Conservation (phyloP, 129 eudicot genomes). For the Pittosporum tobira region DNA sequence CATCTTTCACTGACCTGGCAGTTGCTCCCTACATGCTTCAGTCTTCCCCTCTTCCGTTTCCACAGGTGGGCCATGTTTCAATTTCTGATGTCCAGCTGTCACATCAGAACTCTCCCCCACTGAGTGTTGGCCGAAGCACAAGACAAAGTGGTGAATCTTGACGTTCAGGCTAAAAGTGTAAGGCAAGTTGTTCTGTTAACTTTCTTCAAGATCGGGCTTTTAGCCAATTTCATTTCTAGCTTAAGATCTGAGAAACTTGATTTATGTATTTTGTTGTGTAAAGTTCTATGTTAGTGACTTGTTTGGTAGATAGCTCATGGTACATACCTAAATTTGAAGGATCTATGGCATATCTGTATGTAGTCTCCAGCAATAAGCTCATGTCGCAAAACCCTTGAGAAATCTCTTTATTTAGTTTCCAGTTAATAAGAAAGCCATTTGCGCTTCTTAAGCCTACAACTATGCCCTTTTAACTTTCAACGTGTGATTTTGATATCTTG, state of each 20-base stretch:
- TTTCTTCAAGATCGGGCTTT: conserved; percentile 1
- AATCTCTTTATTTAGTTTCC: background rate
- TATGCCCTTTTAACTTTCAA: background rate
- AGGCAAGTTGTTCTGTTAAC: background rate
- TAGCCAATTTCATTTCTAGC: conserved; percentile 4
- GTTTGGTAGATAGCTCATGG: conserved; percentile 3
- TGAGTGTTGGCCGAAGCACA: conserved; percentile 16
- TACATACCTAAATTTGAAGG: background rate
- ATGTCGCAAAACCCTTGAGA: background rate
- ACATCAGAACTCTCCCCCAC: conserved; percentile 31
- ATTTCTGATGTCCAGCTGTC: conserved; percentile 21
- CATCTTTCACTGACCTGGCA: conserved; percentile 49
- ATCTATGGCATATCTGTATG: background rate
- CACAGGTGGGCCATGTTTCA: conserved; percentile 32
- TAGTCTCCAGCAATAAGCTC: background rate
- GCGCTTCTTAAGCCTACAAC: background rate
- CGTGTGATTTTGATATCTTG: background rate
- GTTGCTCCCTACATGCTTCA: conserved; percentile 45
- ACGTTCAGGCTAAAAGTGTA: conserved; percentile 6
- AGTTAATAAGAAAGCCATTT: background rate
- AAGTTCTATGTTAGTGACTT: conserved; percentile 1
- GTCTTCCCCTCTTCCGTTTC: conserved; percentile 24
- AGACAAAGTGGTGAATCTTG: conserved; percentile 29
- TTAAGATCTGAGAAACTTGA: background rate
- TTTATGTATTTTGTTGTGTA: conserved; percentile 31